Conservation (phyloP, 805 yeast genomes). For the Starmerella vaccinii region DNA sequence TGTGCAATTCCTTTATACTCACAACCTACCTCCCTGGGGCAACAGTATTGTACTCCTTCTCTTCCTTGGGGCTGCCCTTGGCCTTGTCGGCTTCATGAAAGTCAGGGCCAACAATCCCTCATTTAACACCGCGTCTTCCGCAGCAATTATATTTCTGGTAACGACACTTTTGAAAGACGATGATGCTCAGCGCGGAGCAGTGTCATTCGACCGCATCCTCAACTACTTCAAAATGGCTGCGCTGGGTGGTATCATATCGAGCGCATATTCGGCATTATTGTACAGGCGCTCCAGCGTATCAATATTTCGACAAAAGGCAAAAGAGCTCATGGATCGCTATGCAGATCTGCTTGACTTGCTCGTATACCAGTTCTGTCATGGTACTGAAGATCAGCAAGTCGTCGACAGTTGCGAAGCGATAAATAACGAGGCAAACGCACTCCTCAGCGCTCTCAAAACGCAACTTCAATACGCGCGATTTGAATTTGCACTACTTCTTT, state of each 20-base stretch:
- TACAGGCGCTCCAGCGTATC: constrained; percentile 39
- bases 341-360: constrained; percentile 39
- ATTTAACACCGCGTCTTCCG: constrained; percentile 71
- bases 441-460: constrained; percentile 34
- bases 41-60: constrained; percentile 43
- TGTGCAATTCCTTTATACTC: constrained; percentile 15
- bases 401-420: background rate
- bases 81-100: constrained; percentile 58
- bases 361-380: constrained; percentile 42
- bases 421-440: constrained; percentile 8
- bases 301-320: constrained; percentile 24
- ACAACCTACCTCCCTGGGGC: constrained; percentile 41
- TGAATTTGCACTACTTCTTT: constrained; percentile 33
- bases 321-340: constrained; percentile 41
- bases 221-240: constrained; percentile 49
- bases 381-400: constrained; percentile 33
- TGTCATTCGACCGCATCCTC: constrained; percentile 46
- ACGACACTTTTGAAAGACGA: constrained; percentile 69
- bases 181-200: constrained; percentile 44
- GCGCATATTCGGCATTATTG: constrained; percentile 48
- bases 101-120: constrained; percentile 56
- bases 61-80: constrained; percentile 46
- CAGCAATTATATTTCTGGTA: constrained; percentile 61
- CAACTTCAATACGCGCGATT: constrained; percentile 49
- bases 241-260: constrained; percentile 51